Base-by-base conservation (phyloP, 1,284 basidiomycete species). In the Ceratobasidium sp. region DNA sequence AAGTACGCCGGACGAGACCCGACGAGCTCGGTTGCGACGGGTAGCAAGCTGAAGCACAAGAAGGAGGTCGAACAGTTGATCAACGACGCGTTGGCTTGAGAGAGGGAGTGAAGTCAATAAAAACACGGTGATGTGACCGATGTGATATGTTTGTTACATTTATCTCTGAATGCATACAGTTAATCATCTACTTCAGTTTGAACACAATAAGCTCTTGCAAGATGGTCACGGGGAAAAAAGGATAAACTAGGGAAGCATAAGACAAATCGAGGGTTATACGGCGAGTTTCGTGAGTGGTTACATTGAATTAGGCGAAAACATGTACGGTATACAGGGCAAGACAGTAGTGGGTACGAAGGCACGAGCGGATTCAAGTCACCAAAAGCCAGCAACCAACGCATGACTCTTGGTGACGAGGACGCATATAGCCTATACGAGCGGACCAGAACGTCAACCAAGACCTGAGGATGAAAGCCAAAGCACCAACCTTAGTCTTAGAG, bases 1-100 rank as follows among this genome's bases (percentile, higher is more conserved):
- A 87, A 88, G 81, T 97, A 96, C 84, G 95, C 95, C 55, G 95
- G 96, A 63, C 91, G 96, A 80, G 93, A 92, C 81, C 96, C 96
- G 0, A 95, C 93, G 1, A 93, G 94, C 84, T 97, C 95, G 46
- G 93, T 97, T 53, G 96, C 95, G n/a, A 97, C 95, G 39, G 96
- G 95, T 79, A 93, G 92, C 89, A 97, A 97, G 91, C 91, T 92
- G 81, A 91, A 92, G 81, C 95, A 96, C 86, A 95, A 96, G 90
- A 93, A 92, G 85, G 94, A 97, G 86, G 92, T 95, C 78, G 92
- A 94, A 84, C 84, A 88, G 69, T 94, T 95, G 88, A 87, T 95
- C 79, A 82, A 86, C 72, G 84, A 84, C 83, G 86, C 86, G 13
- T 85, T 87, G 71, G 83, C 78, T 56, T 70, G 68, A 53, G 51